These are phyloP conservation scores for Dioscorea alata DNA, from an alignment of 106 monocot genomes.

Conservation along the genomic window DNA sequence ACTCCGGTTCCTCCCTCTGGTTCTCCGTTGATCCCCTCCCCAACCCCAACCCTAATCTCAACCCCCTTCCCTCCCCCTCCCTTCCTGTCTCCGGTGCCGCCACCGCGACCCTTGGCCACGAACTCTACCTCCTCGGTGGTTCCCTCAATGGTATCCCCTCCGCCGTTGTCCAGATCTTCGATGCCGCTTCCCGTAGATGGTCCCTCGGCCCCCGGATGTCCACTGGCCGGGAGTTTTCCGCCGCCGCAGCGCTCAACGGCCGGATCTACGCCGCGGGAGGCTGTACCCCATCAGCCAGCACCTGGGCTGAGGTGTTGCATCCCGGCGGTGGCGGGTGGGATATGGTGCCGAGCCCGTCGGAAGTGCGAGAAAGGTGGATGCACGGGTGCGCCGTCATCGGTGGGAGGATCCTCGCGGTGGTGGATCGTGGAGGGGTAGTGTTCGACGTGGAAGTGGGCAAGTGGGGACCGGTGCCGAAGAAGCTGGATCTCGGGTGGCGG, in stretches of 20 bases:
- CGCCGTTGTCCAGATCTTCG: constrained; percentile 45
- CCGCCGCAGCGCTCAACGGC: constrained; percentile 33
- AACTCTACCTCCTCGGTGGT: constrained; percentile 59
- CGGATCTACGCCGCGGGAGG: constrained; percentile 61
- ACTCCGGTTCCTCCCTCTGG: constrained; percentile 16
- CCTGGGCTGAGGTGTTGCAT: constrained; percentile 66
- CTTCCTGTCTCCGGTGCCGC: constrained; percentile 21
- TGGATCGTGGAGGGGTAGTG: constrained; percentile 65
- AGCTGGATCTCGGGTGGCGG: constrained; percentile 67
- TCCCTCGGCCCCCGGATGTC: constrained; percentile 51
- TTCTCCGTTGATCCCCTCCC: constrained; percentile 28
- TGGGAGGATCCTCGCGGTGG: constrained; percentile 66
- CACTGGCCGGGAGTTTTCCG: constrained; percentile 51
- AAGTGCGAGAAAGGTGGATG: constrained; percentile 69
- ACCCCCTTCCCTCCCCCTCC: constrained; percentile 26
- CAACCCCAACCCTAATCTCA: neutral
- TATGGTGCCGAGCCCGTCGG: constrained; percentile 41
- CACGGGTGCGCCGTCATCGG: constrained; percentile 61
- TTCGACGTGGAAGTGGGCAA: constrained; percentile 34
- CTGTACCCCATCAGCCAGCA: constrained; percentile 34
- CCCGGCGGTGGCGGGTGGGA: constrained; percentile 27
- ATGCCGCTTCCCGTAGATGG: constrained; percentile 36
- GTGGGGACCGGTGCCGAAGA: constrained; percentile 48
- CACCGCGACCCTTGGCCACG: constrained; percentile 14
- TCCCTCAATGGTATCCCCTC: constrained; percentile 35